A percentile compares a stretch with the other conserved stretches of the same genome.
phyloP scores from a whole-genome alignment of 2,329 filamentous ascomycete species.

The Aspergillus ibericus region DNA sequence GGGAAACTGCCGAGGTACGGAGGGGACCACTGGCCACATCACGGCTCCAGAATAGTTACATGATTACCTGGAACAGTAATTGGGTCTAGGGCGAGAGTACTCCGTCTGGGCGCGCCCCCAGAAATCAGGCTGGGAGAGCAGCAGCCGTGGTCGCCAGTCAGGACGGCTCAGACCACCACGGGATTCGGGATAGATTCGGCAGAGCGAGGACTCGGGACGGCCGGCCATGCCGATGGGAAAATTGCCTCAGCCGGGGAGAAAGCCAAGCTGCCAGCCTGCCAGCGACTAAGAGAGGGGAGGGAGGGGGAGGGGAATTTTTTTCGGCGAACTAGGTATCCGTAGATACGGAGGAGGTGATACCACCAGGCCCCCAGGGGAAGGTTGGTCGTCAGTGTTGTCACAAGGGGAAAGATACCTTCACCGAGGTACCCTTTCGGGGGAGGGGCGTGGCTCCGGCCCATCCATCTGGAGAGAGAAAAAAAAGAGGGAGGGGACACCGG shows the following conservation, averaged over 20 bases:
- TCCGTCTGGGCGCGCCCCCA: neutral
- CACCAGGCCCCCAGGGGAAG: neutral
- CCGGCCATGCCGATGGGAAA: constrained; percentile 24
- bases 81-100: neutral
- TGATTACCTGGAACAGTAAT: constrained; percentile 5
- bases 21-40: neutral
- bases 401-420: constrained; percentile 13
- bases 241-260: constrained; percentile 15
- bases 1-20: neutral
- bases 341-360: neutral
- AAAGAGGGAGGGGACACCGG: no score
- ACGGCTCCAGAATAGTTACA: constrained; percentile 7
- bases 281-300: constrained; percentile 4
- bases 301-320: constrained; percentile 1
- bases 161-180: constrained; percentile 26
- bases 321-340: neutral
- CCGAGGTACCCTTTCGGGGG: constrained; percentile 23
- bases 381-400: constrained; percentile 1
- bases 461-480: constrained; percentile 4
- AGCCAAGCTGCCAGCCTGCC: no score
- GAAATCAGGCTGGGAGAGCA: neutral
- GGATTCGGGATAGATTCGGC: constrained; percentile 28
- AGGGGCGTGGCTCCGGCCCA: neutral
- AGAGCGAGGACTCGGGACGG: constrained; percentile 19
- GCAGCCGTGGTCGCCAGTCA: constrained; percentile 9